Percentiles rank a stretch among this genome's conserved stretches.
Evolutionary conservation across 169 alveolate species (phyloP).

Genomic region (Theileria orientalis): DNA sequence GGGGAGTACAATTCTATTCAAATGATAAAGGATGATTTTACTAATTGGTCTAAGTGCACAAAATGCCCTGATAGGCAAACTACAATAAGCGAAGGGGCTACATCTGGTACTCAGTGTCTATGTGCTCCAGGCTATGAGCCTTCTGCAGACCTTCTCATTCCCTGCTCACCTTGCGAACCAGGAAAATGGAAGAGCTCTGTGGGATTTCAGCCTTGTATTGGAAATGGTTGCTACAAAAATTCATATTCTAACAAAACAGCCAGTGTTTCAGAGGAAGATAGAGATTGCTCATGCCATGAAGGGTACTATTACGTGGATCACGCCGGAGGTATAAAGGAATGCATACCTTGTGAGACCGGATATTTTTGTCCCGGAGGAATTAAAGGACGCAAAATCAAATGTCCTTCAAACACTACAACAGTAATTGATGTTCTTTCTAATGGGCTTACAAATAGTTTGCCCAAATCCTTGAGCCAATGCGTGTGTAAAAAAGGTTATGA

Average conservation of each 20-base stretch:
- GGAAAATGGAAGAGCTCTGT: constrained; percentile 77
- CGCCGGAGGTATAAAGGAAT: constrained; percentile 60
- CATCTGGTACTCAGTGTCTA: constrained; percentile 71
- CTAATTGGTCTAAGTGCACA: constrained; percentile 41
- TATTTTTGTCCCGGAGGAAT: constrained; percentile 73
- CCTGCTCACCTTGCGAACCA: constrained; percentile 67
- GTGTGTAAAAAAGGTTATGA: constrained; percentile 75
- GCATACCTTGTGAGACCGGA: constrained; percentile 73
- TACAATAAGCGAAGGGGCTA: constrained; percentile 73
- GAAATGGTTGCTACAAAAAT: constrained; percentile 67
- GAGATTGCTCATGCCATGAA: constrained; percentile 63
- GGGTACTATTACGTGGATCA: constrained; percentile 69
- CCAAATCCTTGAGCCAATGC: constrained; percentile 63
- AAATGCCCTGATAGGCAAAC: constrained; percentile 70
- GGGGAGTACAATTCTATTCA: constrained; percentile 76
- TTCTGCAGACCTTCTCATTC: background rate
- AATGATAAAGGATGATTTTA: constrained; percentile 39
- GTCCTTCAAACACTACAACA: constrained; percentile 72
- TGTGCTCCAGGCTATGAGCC: constrained; percentile 80
- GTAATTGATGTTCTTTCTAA: background rate
- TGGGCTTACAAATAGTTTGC: constrained; percentile 2
- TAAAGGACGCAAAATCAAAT: constrained; percentile 46
- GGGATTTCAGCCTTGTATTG: constrained; percentile 65
- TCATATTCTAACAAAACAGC: constrained; percentile 60
- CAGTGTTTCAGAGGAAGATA: constrained; percentile 72